Conservation (phyloP, 768 basidiomycete genomes). For the Suillus brevipes region DNA sequence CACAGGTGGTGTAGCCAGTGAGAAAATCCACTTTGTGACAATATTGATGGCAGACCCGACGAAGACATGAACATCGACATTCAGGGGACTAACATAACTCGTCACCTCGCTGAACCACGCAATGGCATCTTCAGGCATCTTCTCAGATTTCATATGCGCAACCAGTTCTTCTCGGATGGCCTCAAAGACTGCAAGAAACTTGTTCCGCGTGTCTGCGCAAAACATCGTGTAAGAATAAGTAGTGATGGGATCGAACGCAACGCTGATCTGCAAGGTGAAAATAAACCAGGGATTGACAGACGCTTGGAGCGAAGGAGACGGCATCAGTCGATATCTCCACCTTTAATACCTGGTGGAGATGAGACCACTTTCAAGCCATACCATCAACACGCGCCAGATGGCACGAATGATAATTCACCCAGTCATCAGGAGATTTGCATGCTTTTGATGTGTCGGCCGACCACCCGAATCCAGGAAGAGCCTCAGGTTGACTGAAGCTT, state of each 20-base stretch:
- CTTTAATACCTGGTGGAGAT: background rate
- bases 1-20: background rate
- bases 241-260: too few relatives aligned
- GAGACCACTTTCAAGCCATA: background rate
- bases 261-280: background rate
- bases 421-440: background rate
- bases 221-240: background rate
- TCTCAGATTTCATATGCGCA: slow-evolving; percentile 60
- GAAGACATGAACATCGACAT: background rate
- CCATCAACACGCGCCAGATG: background rate
- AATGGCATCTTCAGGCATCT: slow-evolving; percentile 81
- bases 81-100: slow-evolving; percentile 10
- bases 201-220: slow-evolving; percentile 48
- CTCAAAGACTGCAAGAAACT: slow-evolving; percentile 74
- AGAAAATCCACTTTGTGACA: background rate
- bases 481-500: background rate
- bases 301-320: background rate
- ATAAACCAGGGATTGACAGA: background rate
- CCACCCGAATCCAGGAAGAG: background rate
- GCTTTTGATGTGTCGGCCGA: background rate
- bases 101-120: slow-evolving; percentile 83
- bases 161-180: slow-evolving; percentile 78
- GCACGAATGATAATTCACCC: background rate
- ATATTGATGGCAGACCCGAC: background rate
- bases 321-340: background rate